Percentiles rank a stretch among this genome's conserved stretches.
Conservation (phyloP, 768 basidiomycete species). For the Sarcodon sp. region DNA sequence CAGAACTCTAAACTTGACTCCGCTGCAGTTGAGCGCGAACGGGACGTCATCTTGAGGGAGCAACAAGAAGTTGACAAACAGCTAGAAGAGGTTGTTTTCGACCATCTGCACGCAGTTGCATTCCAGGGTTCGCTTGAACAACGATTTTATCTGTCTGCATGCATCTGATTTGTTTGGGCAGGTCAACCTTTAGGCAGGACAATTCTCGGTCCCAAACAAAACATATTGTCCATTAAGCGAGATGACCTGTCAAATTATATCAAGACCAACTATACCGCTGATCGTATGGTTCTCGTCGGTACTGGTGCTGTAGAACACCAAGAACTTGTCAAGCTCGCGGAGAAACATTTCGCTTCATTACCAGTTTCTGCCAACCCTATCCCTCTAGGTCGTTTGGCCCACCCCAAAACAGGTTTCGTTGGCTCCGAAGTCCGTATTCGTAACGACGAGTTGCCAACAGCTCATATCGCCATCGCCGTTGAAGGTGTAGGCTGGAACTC, state of each 20-base stretch:
- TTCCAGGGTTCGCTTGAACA: conserved; percentile 66
- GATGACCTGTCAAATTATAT: conserved; percentile 87
- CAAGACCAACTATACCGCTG: conserved; percentile 95
- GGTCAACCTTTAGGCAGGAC: conserved; percentile 93
- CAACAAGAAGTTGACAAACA: conserved; percentile 99
- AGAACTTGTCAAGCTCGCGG: conserved; percentile 88
- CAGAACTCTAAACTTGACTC: conserved; percentile 92
- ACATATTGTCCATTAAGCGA: conserved; percentile 91
- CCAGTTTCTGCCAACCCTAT: conserved; percentile 83
- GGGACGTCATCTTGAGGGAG: conserved; percentile 92
- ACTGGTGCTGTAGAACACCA: conserved; percentile 90
- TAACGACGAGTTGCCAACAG: conserved; percentile 81
- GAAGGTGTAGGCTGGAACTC: conserved; percentile 98
- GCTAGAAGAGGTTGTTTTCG: conserved; percentile 96
- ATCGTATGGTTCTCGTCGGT: conserved; percentile 98
- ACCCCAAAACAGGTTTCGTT: conserved; percentile 70
- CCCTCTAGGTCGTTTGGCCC: conserved; percentile 70
- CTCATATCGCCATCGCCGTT: conserved; percentile 92
- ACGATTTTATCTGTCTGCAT: not conserved
- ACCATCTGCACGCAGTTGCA: conserved; percentile 93
- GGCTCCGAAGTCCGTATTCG: conserved; percentile 94
- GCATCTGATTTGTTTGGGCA: conserved; percentile 18
- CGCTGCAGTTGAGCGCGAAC: conserved; percentile 83
- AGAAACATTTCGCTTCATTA: conserved; percentile 84
- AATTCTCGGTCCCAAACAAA: conserved; percentile 91